Evolutionary conservation across 805 yeast species (phyloP).

Genomic region (Kazachstania viticola): DNA sequence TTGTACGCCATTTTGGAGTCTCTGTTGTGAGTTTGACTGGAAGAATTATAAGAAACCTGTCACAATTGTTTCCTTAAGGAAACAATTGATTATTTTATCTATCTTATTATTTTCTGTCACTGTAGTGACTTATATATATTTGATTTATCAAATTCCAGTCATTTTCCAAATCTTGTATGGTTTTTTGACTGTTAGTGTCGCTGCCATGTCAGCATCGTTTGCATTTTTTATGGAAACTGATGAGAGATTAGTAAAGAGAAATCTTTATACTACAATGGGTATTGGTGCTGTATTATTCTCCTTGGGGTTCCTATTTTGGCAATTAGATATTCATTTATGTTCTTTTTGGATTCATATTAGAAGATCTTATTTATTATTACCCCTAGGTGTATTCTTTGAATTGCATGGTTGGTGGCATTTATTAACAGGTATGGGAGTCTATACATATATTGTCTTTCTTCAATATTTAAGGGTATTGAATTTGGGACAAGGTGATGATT

Average conservation of each 20-base stretch:
- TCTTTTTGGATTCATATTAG: constrained; percentile 43
- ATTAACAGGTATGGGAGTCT: constrained; percentile 77
- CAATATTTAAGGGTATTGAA: constrained; percentile 65
- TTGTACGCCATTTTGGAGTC: constrained; percentile 84
- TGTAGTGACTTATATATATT: constrained; percentile 56
- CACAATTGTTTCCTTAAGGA: constrained; percentile 3
- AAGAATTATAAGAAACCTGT: constrained; percentile 22
- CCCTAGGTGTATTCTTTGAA: constrained; percentile 76
- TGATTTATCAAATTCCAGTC: constrained; percentile 68
- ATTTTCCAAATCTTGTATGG: constrained; percentile 86
- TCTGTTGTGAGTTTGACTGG: constrained; percentile 41
- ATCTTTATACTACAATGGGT: constrained; percentile 44
- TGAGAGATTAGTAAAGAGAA: constrained; percentile 39
- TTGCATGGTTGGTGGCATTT: constrained; percentile 98
- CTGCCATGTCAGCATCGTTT: constrained; percentile 44
- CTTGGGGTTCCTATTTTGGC: constrained; percentile 79
- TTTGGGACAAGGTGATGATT: constrained; percentile 43
- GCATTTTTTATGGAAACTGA: constrained; percentile 24
- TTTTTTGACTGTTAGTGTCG: constrained; percentile 58
- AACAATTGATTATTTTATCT: constrained; percentile 27
- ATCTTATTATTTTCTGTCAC: constrained; percentile 37
- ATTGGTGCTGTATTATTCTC: constrained; percentile 53
- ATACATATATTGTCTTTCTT: constrained; percentile 68
- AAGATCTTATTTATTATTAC: constrained; percentile 56
- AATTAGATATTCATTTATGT: constrained; percentile 77